Evolutionary conservation across 306 rosid species (phyloP).

Genomic region (Cajanus cajan): DNA sequence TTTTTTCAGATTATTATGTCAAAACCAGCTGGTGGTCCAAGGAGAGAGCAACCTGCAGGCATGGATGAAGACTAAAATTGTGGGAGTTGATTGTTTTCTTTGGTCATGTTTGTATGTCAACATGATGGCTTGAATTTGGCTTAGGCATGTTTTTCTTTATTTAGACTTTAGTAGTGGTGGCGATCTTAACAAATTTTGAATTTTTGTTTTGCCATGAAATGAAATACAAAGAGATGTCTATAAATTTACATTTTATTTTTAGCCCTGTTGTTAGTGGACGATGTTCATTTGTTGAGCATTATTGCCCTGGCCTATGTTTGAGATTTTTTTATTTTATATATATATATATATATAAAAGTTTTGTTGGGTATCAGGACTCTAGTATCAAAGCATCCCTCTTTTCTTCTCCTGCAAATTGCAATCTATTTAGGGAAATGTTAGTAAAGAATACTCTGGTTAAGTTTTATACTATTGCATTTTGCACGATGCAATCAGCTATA

Average conservation of each 20-base stretch:
- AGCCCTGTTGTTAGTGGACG: no score
- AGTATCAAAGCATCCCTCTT: background rate
- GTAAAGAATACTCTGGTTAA: no score
- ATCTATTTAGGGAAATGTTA: no score
- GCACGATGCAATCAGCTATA: no score
- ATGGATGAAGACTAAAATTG: constrained; percentile 71
- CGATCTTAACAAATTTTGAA: constrained; percentile 34
- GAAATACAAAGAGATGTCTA: constrained; percentile 11
- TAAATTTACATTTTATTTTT: constrained; percentile 25
- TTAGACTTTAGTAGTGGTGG: background rate
- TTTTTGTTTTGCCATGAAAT: constrained; percentile 18
- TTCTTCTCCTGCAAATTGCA: background rate
- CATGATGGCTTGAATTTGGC: constrained; percentile 25
- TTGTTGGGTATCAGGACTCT: background rate
- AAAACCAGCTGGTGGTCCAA: constrained; percentile 95
- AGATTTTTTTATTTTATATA: no score
- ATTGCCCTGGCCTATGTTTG: background rate
- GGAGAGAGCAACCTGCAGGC: constrained; percentile 76
- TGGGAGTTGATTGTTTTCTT: background rate
- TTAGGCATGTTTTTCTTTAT: constrained; percentile 30
- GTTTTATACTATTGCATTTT: no score
- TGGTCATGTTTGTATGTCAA: constrained; percentile 24
- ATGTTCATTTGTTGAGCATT: no score
- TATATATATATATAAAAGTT: background rate
- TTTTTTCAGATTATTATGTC: constrained; percentile 80